Base-by-base conservation (phyloP, 1,139 yeast genomes). In the Sugiyamaella castrensis region DNA sequence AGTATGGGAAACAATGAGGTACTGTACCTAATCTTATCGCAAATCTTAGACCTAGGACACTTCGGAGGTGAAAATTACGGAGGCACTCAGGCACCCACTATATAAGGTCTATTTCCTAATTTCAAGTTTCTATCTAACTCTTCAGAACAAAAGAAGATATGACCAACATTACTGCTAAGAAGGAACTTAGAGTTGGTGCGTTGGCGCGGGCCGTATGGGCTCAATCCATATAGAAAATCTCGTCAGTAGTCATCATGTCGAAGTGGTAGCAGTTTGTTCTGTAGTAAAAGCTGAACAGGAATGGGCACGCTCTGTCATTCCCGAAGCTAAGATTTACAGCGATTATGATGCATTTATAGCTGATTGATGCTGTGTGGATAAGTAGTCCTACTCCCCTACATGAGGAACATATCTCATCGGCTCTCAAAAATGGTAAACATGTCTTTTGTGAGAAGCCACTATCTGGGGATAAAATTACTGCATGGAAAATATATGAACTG, bases 401-500 rank as follows among this genome's bases (percentile, higher is more conserved):
- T 42, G 46, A 54, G 30, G 56, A 57, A 37, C 61, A 56, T 13
- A 38, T 49, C 8, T 24, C 43, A 16, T 43, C 45, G 41, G 54
- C 58, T 3, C 45, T 57, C 26, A 15, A 32, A 16, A 28, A 37
- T n/a, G 54, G 48, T 35, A 51, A 55, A 40, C 59, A 56, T 32
- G 56, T 57, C n/a, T 41, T 56, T 29, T 51, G 56, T 36, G 60
- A 56, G 46, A 57, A 57, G 50, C 60, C 61, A 7, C 43, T 57
- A 30, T 38, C 61, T 13, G 37, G 40, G 24, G 27, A 39, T 12
- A 44, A 43, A 7, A 44, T 33, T 2, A 38, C 15, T 34, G 56
- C 55, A 12, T 45, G 54, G 53, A 40, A 31, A 3, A 33, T 52
- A 24, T 56, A 56, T 53, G n/a, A 54, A 27, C 46, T 46, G 42